phyloP scores from a whole-genome alignment of 1,284 basidiomycete species.

The Ceratobasidium papillatum region DNA sequence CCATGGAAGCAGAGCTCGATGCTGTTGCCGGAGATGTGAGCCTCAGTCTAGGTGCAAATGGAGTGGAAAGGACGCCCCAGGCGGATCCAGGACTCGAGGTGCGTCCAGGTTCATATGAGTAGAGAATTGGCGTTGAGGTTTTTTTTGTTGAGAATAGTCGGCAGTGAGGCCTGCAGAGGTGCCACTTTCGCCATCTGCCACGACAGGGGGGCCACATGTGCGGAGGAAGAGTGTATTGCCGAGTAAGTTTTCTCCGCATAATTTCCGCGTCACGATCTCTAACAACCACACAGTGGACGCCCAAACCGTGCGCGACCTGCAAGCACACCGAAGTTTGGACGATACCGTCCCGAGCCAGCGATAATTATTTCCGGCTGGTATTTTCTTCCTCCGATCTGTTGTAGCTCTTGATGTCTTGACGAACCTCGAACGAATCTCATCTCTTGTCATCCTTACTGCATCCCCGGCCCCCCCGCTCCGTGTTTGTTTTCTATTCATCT shows the following conservation, averaged over 20 bases:
- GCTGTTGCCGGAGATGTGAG: constrained; percentile 63
- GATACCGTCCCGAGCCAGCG: constrained; percentile 37
- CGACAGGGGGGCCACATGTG: constrained; percentile 63
- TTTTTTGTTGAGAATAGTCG: background rate
- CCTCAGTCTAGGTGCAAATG: constrained; percentile 76
- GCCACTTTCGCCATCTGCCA: constrained; percentile 29
- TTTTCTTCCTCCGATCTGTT: constrained; percentile 4
- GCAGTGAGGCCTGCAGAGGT: constrained; percentile 25
- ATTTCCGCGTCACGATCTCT: constrained; percentile 45
- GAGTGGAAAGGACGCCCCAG: constrained; percentile 85
- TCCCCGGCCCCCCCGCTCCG: background rate
- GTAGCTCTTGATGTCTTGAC: constrained; percentile 13
- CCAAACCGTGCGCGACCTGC: constrained; percentile 84
- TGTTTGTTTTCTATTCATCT: constrained; percentile 8
- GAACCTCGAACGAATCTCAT: constrained; percentile 37
- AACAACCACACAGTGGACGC: constrained; percentile 74
- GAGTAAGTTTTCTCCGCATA: constrained; percentile 59
- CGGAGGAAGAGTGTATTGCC: constrained; percentile 87
- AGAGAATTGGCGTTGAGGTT: constrained; percentile 43
- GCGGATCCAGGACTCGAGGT: constrained; percentile 89
- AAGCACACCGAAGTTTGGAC: constrained; percentile 84
- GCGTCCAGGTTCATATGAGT: constrained; percentile 59
- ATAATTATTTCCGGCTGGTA: constrained; percentile 1
- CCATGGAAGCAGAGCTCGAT: constrained; percentile 64
- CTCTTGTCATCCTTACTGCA: constrained; percentile 15